phyloP scores from a whole-genome alignment of 495 filamentous ascomycete genomes.

The Apiosordaria backusii region DNA sequence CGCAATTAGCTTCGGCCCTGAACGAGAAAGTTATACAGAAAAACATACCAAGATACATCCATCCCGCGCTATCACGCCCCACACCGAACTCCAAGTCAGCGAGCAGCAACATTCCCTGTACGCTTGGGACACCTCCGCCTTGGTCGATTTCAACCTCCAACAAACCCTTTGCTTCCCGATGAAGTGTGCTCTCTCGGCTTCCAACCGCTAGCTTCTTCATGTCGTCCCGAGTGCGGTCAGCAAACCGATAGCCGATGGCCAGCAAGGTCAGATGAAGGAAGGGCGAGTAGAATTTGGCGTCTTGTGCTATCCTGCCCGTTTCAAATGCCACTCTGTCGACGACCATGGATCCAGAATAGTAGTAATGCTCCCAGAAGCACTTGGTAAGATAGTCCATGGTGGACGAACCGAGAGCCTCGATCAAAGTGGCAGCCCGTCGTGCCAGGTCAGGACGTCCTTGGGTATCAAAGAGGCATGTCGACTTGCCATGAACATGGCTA shows the following conservation, averaged over 20 bases:
- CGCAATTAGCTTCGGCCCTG: conserved; percentile 18
- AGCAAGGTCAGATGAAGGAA: conserved; percentile 53
- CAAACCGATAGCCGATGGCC: conserved; percentile 50
- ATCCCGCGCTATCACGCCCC: conserved; percentile 49
- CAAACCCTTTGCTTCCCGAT: conserved; percentile 52
- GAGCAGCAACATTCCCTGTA: conserved; percentile 49
- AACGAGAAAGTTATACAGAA: not conserved
- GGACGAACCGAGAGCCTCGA: conserved; percentile 38
- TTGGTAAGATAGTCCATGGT: conserved; percentile 52
- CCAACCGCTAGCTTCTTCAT: conserved; percentile 44
- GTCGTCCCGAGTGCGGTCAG: conserved; percentile 46
- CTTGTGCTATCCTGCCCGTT: conserved; percentile 43
- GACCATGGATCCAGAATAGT: conserved; percentile 46
- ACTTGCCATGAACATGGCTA: conserved; percentile 32
- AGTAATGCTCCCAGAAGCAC: conserved; percentile 47
- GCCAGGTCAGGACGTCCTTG: conserved; percentile 35
- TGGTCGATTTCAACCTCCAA: conserved; percentile 49
- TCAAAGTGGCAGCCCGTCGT: conserved; percentile 43
- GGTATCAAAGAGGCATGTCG: conserved; percentile 12
- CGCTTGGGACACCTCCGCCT: conserved; percentile 47
- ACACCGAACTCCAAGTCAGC: conserved; percentile 52
- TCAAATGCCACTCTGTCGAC: conserved; percentile 48
- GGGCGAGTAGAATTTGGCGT: conserved; percentile 45
- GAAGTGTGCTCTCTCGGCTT: conserved; percentile 49
- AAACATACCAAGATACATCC: conserved; percentile 48